A percentile compares a stretch with the other conserved stretches of the same genome.
phyloP scores from a whole-genome alignment of 2,329 filamentous ascomycete genomes.

The Kalmusia sp. region DNA sequence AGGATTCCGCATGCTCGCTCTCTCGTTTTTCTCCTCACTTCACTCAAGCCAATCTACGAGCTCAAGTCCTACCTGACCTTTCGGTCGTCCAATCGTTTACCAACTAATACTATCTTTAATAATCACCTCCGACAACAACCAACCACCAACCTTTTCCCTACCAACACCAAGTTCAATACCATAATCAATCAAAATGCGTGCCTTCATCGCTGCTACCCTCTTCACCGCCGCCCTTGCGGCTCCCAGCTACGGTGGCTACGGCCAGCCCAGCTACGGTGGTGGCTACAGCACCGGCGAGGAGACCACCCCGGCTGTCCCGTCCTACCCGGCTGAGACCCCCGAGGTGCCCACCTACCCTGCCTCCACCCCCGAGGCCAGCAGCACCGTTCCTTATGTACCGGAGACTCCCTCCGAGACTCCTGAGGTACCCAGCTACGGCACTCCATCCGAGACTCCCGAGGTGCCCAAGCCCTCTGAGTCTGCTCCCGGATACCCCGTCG shows the following conservation, averaged over 20 bases:
- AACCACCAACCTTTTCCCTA: slow-evolving; percentile 20
- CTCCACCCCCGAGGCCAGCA: neutral
- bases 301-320: slow-evolving; percentile 9
- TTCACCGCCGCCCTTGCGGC: slow-evolving; percentile 40
- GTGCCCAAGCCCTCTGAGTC: too few species aligned
- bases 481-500: neutral
- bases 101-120: slow-evolving; percentile 51
- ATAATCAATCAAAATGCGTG: slow-evolving; percentile 50
- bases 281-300: slow-evolving; percentile 5
- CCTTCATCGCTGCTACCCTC: slow-evolving; percentile 43
- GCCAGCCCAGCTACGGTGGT: neutral
- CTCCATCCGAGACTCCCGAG: neutral
- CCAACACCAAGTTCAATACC: slow-evolving; percentile 34
- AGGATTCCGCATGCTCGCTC: slow-evolving; percentile 28
- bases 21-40: slow-evolving; percentile 36
- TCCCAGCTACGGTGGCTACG: slow-evolving; percentile 28
- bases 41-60: slow-evolving; percentile 45
- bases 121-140: slow-evolving; percentile 26
- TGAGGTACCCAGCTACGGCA: neutral
- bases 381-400: neutral
- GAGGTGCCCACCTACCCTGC: neutral
- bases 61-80: slow-evolving; percentile 46
- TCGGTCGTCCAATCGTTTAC: slow-evolving; percentile 52
- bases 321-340: slow-evolving; percentile 8
- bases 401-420: slow-evolving; percentile 1